These are phyloP conservation scores for Myxozyma nipponensis DNA, from an alignment of 805 yeast genomes.

Conservation along the genomic window DNA sequence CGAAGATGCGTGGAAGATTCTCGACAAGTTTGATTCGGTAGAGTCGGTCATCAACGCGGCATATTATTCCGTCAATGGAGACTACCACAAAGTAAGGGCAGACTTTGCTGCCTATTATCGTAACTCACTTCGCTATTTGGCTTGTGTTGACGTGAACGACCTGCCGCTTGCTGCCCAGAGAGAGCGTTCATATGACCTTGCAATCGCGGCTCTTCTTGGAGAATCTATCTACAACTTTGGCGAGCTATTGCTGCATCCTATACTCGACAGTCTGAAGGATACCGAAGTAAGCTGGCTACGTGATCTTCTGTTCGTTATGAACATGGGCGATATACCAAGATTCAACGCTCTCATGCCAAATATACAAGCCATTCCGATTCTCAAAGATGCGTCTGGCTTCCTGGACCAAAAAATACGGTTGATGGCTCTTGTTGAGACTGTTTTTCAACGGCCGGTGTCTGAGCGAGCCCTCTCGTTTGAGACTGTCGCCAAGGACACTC, in stretches of 20 bases:
- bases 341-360: constrained; percentile 52
- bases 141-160: constrained; percentile 51
- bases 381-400: constrained; percentile 58
- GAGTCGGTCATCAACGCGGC: constrained; percentile 73
- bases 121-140: constrained; percentile 74
- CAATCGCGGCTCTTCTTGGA: constrained; percentile 84
- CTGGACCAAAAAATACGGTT: constrained; percentile 87
- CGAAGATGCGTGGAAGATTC: constrained; percentile 54
- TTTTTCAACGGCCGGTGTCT: constrained; percentile 70
- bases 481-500: constrained; percentile 70
- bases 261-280: constrained; percentile 52
- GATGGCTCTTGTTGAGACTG: constrained; percentile 84
- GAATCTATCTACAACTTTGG: constrained; percentile 94
- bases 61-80: constrained; percentile 74
- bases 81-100: constrained; percentile 64
- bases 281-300: constrained; percentile 65
- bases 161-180: constrained; percentile 43
- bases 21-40: constrained; percentile 51
- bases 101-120: constrained; percentile 81
- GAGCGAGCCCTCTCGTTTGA: constrained; percentile 68
- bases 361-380: constrained; percentile 49
- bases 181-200: constrained; percentile 65
- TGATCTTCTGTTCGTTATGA: constrained; percentile 63
- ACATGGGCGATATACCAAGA: constrained; percentile 67
- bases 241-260: constrained; percentile 86